Evolutionary conservation across 2,329 filamentous ascomycete species (phyloP).

Genomic region (Sporothrix pallida): DNA sequence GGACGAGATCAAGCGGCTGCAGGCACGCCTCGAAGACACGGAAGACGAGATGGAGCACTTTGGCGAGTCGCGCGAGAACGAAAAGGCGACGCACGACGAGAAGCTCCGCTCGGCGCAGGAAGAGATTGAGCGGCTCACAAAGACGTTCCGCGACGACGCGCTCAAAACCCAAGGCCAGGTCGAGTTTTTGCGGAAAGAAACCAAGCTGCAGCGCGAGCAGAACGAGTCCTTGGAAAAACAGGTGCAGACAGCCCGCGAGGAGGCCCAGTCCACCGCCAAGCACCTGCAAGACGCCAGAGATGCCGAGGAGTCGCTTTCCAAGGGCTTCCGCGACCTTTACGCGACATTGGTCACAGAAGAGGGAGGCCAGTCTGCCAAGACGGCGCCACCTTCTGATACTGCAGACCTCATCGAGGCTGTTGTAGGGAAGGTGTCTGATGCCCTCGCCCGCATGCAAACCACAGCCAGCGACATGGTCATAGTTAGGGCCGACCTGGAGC

Average conservation of each 20-base stretch:
- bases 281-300: constrained; percentile 59
- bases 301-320: constrained; percentile 57
- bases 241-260: constrained; percentile 61
- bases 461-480: constrained; percentile 65
- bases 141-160: constrained; percentile 62
- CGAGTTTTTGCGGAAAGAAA: constrained; percentile 66
- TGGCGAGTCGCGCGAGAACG: constrained; percentile 81
- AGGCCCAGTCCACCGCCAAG: constrained; percentile 57
- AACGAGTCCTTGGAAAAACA: constrained; percentile 64
- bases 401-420: constrained; percentile 65
- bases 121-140: constrained; percentile 69
- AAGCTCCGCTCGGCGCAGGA: constrained; percentile 70
- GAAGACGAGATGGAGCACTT: constrained; percentile 92
- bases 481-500: constrained; percentile 67
- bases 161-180: constrained; percentile 67
- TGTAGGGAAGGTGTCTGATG: constrained; percentile 61
- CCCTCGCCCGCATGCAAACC: constrained; percentile 64
- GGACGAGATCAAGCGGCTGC: constrained; percentile 76
- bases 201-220: constrained; percentile 63
- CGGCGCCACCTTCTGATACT: constrained; percentile 59
- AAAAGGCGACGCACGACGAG: constrained; percentile 73
- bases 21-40: constrained; percentile 79
- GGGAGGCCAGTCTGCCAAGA: constrained; percentile 33
- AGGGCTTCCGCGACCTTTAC: constrained; percentile 64
- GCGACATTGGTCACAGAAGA: constrained; percentile 61